phyloP scores from a whole-genome alignment of 352 stramenopile species.

The Phytophthora ohioensis region DNA sequence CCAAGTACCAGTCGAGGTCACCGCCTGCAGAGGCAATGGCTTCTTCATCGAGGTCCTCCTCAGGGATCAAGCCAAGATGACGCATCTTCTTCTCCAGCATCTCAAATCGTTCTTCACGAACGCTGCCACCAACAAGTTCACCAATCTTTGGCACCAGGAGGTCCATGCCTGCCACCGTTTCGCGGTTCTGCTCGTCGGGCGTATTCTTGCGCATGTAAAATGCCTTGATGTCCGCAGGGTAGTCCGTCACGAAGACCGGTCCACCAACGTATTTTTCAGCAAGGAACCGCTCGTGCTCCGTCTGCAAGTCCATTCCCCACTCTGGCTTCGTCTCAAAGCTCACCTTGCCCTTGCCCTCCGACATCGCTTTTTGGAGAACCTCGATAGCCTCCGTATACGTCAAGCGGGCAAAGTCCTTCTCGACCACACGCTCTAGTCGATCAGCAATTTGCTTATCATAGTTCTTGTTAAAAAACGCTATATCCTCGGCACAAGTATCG shows the following conservation, averaged over 20 bases:
- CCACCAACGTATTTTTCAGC: conserved; percentile 85
- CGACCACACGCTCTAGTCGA: conserved; percentile 84
- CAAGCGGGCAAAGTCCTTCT: conserved; percentile 92
- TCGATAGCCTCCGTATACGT: conserved; percentile 96
- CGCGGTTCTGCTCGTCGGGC: conserved; percentile 64
- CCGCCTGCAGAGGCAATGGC: conserved; percentile 33
- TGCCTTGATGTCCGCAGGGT: conserved; percentile 97
- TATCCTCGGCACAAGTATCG: conserved; percentile 89
- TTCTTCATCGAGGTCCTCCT: conserved; percentile 77
- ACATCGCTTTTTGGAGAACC: conserved; percentile 88
- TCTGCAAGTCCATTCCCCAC: conserved; percentile 98
- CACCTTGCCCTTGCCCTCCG: conserved; percentile 43
- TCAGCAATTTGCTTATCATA: conserved; percentile 88
- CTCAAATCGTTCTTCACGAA: conserved; percentile 95
- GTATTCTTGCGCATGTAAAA: conserved; percentile 99
- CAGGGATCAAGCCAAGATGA: conserved; percentile 52
- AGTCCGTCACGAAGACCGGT: conserved; percentile 98
- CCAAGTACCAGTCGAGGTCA: conserved; percentile 97
- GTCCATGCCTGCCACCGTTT: conserved; percentile 98
- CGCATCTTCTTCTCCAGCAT: conserved; percentile 86
- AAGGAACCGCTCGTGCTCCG: conserved; percentile 97
- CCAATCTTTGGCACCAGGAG: conserved; percentile 96
- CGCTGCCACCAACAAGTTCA: conserved; percentile 97
- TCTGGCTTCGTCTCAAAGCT: conserved; percentile 87
- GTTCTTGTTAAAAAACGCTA: conserved; percentile 95